Evolutionary conservation across 306 rosid species (phyloP), one percentile per base, ranked within the genome.

Genomic region (Canavalia gladiata): DNA sequence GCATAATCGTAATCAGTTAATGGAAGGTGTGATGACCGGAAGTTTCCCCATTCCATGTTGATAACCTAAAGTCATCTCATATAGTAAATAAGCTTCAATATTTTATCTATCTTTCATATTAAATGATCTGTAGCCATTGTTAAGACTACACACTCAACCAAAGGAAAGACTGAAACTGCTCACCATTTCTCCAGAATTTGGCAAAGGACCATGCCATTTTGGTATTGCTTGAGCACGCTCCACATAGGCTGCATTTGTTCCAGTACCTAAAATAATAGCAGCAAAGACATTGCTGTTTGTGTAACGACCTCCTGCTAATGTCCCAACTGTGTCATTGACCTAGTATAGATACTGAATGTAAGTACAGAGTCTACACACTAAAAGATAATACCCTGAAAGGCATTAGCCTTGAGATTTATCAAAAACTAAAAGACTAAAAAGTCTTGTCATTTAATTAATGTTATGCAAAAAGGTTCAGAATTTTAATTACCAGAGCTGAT

Each of bases 41-140:
- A 94, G 83, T 88, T 94, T 81, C 98, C 98, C 98, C 98, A 94
- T 82, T 94, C 98, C 98, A 94, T 92, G 88, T 94, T 94, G 79
- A 94, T 92, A 68, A 87, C 98, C 98, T 94, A 68, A 58, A 81
- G 43, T 55, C 72, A 63, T 83, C 64, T 64, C 76, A 67, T 25
- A 72, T 12, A 56, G 47, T 35, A 30, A 28, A 13, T 41, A 85
- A 57, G 70, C 29, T 68, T 34, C 59, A 68, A 57, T n/a, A 78
- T 74, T 60, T 67, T 64, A 39, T 85, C 31, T 41, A 52, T 52
- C 7, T 1, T 62, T 80, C 47, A 70, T 64, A 72, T 65, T 56
- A 81, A 65, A 72, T 39, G 65, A 63, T 29, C 29, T 55, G 45
- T 65, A 81, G n/a, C 57, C 39, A 4, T 49, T 77, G 43, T 47